Conservation (phyloP, 169 alveolate species). For the Cryptosporidium parvum region DNA sequence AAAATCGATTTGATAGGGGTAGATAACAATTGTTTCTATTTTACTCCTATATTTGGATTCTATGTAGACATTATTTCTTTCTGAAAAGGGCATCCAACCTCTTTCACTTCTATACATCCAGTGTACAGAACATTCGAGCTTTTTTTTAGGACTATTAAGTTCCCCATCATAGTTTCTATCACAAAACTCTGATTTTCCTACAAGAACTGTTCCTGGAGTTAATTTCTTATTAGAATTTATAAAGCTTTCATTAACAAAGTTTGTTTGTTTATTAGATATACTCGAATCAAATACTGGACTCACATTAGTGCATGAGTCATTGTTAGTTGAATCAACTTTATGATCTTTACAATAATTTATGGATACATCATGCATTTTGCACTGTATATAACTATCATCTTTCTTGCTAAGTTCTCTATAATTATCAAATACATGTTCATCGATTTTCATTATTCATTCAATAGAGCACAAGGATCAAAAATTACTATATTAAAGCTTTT, state of each 20-base stretch:
- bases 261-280: neutral
- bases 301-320: neutral
- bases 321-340: neutral
- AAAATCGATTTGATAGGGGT: constrained; percentile 28
- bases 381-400: neutral
- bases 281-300: neutral
- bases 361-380: no score
- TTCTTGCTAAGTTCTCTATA: neutral
- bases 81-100: constrained; percentile 30
- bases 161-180: neutral
- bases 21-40: neutral
- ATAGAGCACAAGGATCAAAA: neutral
- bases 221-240: neutral
- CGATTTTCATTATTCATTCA: neutral
- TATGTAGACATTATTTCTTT: neutral
- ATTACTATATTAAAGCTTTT: neutral
- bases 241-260: neutral
- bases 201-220: neutral
- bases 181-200: neutral
- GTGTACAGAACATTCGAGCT: neutral
- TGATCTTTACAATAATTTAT: neutral
- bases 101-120: constrained; percentile 39
- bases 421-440: neutral
- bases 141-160: neutral
- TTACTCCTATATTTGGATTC: neutral